Evolutionary conservation across 768 basidiomycete genomes (phyloP).

Genomic region (Boletus fagicola): DNA sequence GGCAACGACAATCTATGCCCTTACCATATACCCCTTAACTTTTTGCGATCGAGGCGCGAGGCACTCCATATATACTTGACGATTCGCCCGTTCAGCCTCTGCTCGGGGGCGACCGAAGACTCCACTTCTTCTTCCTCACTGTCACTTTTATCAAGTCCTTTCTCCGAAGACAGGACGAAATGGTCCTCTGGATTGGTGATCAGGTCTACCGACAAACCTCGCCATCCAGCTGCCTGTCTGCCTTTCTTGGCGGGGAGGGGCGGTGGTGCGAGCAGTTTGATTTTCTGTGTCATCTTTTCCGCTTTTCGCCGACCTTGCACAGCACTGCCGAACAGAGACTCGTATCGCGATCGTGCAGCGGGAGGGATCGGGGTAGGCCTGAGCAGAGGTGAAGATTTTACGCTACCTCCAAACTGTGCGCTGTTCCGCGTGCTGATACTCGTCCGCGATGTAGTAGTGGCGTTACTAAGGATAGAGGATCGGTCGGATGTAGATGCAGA

Average conservation of each 20-base stretch:
- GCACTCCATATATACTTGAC: slow-evolving; percentile 62
- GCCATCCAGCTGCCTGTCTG: slow-evolving; percentile 70
- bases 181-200: slow-evolving; percentile 46
- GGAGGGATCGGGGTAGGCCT: slow-evolving; percentile 69
- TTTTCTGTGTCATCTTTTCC: slow-evolving; percentile 28
- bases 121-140: slow-evolving; percentile 30
- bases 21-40: slow-evolving; percentile 67
- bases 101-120: slow-evolving; percentile 37
- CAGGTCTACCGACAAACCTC: slow-evolving; percentile 67
- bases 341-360: slow-evolving; percentile 63
- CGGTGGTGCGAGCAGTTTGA: slow-evolving; percentile 32
- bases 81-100: slow-evolving; percentile 53
- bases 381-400: slow-evolving; percentile 32
- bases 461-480: slow-evolving; percentile 56
- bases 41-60: slow-evolving; percentile 52
- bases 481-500: slow-evolving; percentile 55
- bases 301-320: slow-evolving; percentile 47
- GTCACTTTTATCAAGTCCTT: slow-evolving; percentile 14
- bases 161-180: slow-evolving; percentile 9
- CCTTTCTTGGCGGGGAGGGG: slow-evolving; percentile 41
- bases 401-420: slow-evolving; percentile 18
- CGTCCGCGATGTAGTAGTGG: slow-evolving; percentile 40
- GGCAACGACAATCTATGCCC: slow-evolving; percentile 16
- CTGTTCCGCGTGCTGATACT: slow-evolving; percentile 35
- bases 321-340: slow-evolving; percentile 63